Base-by-base conservation (phyloP, 306 rosid genomes). In the Amphicarpaea edgeworthii region DNA sequence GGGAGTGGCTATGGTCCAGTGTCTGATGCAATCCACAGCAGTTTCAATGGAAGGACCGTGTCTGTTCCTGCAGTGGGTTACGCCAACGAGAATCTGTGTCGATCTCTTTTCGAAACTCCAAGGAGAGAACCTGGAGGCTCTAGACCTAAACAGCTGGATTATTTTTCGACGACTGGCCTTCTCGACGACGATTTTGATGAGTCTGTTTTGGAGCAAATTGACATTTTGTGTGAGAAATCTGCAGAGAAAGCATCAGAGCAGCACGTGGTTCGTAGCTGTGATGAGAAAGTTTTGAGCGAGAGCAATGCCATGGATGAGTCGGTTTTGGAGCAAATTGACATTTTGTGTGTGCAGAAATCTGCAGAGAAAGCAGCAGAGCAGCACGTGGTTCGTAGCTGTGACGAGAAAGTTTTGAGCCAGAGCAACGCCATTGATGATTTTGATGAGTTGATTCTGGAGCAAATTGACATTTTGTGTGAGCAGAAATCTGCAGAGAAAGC, bases 101-200 rank as follows among this genome's bases (percentile, higher is more conserved):
- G 17, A 17, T 79, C 83, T 6, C 76, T 68, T 75, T 83, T 86
- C 57, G 82, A 51, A 68, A 90, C 94, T 66, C 91, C 90, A 16
- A 76, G 79, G 77, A 83, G 78, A 79, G 85, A 45, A 19, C 50
- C 81, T 5, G 80, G 46, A 11, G 67, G 61, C 79, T 73, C 70
- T 63, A 69, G 55, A 38, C 19, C 49, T 1, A 67, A 60, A 68
- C 24, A 70, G 34, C 32, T 72, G 57, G 84, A 72, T 75, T 86
- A 80, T 32, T 83, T 87, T 70, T 75, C 68, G 0, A 58, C 40
- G 14, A 32, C 79, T n/a, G 77, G 87, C 4, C 41, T 82, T 75
- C 60, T 87, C 0, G 90, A 84, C 40, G 95, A 82, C 69, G 93
- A 89, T 63, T 86, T 94, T 28, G 95, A 94, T 76, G 95, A 88